phyloP scores from a whole-genome alignment of 345 rosid species.

The Syzygium jambos region DNA sequence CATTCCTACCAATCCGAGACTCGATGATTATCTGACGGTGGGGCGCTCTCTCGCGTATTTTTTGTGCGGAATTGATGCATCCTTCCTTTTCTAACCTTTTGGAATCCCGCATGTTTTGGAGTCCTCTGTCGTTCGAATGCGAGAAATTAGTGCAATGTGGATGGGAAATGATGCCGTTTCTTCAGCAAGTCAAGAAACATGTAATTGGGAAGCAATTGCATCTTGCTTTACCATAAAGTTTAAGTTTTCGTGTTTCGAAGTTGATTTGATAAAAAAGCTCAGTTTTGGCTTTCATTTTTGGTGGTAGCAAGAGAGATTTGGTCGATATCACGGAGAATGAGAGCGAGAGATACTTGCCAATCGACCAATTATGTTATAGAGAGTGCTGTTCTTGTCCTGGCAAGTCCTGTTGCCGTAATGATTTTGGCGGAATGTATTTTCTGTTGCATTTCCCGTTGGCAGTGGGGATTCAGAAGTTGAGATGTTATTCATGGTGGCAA shows the following conservation, averaged over 20 bases:
- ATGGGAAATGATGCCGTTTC: neutral
- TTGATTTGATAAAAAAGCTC: neutral
- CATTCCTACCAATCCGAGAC: constrained; percentile 66
- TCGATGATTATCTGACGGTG: constrained; percentile 90
- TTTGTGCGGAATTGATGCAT: neutral
- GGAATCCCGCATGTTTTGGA: neutral
- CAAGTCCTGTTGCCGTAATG: neutral
- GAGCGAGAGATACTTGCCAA: neutral
- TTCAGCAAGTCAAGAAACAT: neutral
- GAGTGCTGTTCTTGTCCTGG: neutral
- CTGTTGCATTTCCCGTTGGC: neutral
- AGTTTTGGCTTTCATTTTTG: neutral
- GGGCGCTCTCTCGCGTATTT: neutral
- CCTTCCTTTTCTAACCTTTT: neutral
- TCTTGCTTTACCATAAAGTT: neutral
- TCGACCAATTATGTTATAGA: neutral
- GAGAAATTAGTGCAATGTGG: neutral
- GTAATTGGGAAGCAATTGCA: neutral
- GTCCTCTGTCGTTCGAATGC: neutral
- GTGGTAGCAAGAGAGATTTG: neutral
- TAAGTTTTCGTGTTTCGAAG: neutral
- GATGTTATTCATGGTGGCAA: neutral
- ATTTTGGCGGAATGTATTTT: neutral
- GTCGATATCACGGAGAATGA: neutral
- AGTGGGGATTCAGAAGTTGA: neutral